Conservation (phyloP, 768 basidiomycete species). For the Cubamyces sp. region DNA sequence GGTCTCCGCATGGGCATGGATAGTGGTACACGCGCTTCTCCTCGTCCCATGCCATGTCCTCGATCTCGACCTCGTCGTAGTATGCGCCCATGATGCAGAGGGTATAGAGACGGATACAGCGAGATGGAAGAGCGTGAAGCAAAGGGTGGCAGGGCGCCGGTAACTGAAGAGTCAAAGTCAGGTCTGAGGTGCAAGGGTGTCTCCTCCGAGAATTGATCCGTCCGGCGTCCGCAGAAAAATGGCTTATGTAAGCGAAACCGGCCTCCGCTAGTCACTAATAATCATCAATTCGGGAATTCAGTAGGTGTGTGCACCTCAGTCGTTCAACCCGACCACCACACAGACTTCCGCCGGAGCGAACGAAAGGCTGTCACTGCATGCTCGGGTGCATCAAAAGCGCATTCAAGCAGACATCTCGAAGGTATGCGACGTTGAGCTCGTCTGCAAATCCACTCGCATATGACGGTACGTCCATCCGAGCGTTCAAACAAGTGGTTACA, state of each 20-base stretch:
- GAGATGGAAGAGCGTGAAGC: neutral
- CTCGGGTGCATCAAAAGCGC: constrained; percentile 5
- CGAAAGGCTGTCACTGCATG: constrained; percentile 5
- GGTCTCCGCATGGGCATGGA: constrained; percentile 97
- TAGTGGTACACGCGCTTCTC: constrained; percentile 88
- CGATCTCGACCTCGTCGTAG: constrained; percentile 97
- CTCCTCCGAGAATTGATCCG: constrained; percentile 6
- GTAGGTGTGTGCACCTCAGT: no score
- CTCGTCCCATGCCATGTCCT: constrained; percentile 92
- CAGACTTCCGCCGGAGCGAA: no score
- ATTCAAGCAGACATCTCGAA: neutral
- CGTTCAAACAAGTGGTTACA: neutral
- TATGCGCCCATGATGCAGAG: constrained; percentile 68
- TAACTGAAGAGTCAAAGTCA: constrained; percentile 13
- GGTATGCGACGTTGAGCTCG: constrained; percentile 20
- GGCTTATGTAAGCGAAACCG: constrained; percentile 12
- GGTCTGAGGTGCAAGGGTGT: neutral
- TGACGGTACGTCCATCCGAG: constrained; percentile 21
- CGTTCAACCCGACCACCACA: neutral
- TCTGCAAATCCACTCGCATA: constrained; percentile 19
- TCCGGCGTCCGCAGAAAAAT: constrained; percentile 11
- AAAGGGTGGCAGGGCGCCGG: neutral
- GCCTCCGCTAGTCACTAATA: no score
- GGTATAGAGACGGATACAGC: constrained; percentile 2
- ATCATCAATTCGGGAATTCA: no score